A percentile compares a stretch with the other conserved stretches of the same genome.
Evolutionary conservation across 139 green algal genomes (phyloP).

Genomic region (Medakamo hakoo): DNA sequence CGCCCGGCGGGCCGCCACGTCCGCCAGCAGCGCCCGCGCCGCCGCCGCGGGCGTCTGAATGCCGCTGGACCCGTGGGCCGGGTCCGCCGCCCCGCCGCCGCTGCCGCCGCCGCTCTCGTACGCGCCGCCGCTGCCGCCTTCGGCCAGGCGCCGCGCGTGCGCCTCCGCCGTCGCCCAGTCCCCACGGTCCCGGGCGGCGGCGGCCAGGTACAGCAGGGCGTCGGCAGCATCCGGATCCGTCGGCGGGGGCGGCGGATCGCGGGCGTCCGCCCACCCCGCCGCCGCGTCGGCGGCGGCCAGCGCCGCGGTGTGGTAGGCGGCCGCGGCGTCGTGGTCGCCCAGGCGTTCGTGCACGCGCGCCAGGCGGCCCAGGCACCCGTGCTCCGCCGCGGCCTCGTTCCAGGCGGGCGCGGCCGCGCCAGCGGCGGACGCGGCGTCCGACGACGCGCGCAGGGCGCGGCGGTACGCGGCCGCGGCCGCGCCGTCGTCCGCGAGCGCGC

Average conservation of each 20-base stretch:
- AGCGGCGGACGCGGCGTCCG: conserved; percentile 29
- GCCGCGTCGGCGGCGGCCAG: conserved; percentile 34
- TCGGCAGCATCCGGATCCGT: conserved; percentile 48
- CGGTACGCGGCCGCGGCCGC: conserved; percentile 76
- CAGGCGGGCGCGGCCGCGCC: too few relatives aligned
- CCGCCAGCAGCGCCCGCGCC: too few relatives aligned
- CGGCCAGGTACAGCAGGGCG: conserved; percentile 71
- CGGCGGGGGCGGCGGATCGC: not conserved
- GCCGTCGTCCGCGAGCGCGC: conserved; percentile 37
- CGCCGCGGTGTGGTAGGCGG: conserved; percentile 41
- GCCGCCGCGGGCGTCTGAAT: too few relatives aligned
- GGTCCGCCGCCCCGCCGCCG: too few relatives aligned
- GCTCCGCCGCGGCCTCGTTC: conserved; percentile 59
- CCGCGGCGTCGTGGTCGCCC: conserved; percentile 35
- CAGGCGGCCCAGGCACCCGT: conserved; percentile 42
- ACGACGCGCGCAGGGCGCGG: conserved; percentile 33
- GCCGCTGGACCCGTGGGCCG: too few relatives aligned
- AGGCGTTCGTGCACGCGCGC: conserved; percentile 51
- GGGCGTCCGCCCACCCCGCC: conserved; percentile 43
- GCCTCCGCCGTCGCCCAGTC: conserved; percentile 35
- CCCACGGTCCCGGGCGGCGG: conserved; percentile 37
- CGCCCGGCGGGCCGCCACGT: too few relatives aligned
- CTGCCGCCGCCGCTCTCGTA: not conserved
- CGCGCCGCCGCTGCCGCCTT: conserved; percentile 36
- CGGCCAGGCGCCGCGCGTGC: conserved; percentile 58